phyloP scores from a whole-genome alignment of 495 filamentous ascomycete species.

The Penicillium malachiteum region DNA sequence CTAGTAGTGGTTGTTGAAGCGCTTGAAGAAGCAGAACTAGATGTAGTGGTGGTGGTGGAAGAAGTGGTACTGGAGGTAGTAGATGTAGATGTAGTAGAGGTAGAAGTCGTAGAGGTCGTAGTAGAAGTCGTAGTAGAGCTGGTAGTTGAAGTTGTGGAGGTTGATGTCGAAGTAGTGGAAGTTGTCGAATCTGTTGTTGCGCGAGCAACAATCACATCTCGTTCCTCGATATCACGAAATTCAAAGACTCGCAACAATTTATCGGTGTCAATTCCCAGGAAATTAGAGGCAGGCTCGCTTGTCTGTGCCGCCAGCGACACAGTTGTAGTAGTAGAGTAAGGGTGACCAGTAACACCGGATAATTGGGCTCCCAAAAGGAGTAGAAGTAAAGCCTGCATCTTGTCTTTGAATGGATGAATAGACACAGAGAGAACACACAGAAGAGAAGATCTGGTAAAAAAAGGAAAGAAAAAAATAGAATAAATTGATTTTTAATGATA shows the following conservation, averaged over 20 bases:
- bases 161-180: not conserved
- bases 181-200: conserved; percentile 9
- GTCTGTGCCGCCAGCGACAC: not conserved
- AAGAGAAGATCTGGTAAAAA: not conserved
- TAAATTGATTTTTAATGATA: not conserved
- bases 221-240: conserved; percentile 1
- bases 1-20: conserved; percentile 8
- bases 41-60: conserved; percentile 2
- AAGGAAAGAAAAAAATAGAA: not conserved
- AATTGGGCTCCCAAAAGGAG: conserved; percentile 7
- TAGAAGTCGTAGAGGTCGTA: conserved; percentile 1
- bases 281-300: not conserved
- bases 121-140: not conserved
- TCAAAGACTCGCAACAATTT: not conserved
- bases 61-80: conserved; percentile 3
- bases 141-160: conserved; percentile 6
- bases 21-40: conserved; percentile 1
- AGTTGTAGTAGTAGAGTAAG: not conserved
- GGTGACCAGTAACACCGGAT: not conserved
- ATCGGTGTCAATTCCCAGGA: not conserved
- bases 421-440: not conserved
- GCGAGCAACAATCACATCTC: conserved; percentile 10
- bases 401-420: not conserved
- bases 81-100: conserved; percentile 5
- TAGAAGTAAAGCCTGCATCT: not conserved